These are phyloP conservation scores for Dorcoceras hygrometricum DNA, from an alignment of 257 asterid species.

Conservation along the genomic window DNA sequence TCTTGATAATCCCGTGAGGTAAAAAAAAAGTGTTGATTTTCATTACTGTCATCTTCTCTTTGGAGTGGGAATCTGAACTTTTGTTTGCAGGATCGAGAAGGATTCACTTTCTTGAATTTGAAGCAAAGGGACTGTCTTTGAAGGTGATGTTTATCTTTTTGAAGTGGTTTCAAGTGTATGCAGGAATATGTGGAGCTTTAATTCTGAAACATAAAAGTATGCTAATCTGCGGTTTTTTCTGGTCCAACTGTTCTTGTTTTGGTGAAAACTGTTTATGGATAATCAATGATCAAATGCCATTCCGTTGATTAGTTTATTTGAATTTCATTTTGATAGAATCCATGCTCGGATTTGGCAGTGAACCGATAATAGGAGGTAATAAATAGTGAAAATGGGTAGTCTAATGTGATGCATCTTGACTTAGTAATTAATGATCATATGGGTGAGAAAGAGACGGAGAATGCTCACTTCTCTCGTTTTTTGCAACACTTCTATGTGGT, in stretches of 20 bases:
- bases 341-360: not conserved
- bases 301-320: slow-evolving; percentile 17
- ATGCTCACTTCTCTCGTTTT: not conserved
- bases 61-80: slow-evolving; percentile 20
- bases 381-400: too few species aligned
- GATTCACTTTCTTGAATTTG: slow-evolving; percentile 13
- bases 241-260: slow-evolving; percentile 22
- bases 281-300: slow-evolving; percentile 7
- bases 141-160: slow-evolving; percentile 23
- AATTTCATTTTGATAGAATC: not conserved
- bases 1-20: slow-evolving; percentile 33
- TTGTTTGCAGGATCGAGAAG: slow-evolving; percentile 22
- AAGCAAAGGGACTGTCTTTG: slow-evolving; percentile 13
- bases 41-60: not conserved
- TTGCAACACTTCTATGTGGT: not conserved
- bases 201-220: slow-evolving; percentile 5
- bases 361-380: too few species aligned
- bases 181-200: not conserved
- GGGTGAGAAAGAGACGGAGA: not conserved
- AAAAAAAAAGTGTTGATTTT: slow-evolving; percentile 8
- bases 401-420: too few species aligned
- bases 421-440: too few species aligned
- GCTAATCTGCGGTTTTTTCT: not conserved
- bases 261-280: slow-evolving; percentile 12
- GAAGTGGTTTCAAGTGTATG: not conserved